A percentile compares a stretch with the other conserved stretches of the same genome.
These are phyloP conservation scores for Grigorovia transvaalensis DNA, from an alignment of 805 yeast genomes.

Conservation along the genomic window DNA sequence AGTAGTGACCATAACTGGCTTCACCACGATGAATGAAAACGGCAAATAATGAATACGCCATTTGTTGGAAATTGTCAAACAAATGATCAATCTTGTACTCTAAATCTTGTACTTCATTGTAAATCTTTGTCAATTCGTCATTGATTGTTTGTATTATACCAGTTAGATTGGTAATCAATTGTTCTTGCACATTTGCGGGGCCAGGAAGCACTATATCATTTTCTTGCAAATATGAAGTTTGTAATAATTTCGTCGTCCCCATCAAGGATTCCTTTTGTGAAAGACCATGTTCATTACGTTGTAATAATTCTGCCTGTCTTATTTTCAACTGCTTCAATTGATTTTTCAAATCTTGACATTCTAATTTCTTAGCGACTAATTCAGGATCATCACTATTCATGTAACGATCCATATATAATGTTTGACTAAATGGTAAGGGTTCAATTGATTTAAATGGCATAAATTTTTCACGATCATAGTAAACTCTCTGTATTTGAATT, in stretches of 20 bases:
- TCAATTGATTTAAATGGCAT: slow-evolving; percentile 75
- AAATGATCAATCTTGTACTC: slow-evolving; percentile 44
- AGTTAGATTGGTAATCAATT: slow-evolving; percentile 27
- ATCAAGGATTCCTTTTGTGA: slow-evolving; percentile 42
- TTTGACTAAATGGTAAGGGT: slow-evolving; percentile 71
- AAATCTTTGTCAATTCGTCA: slow-evolving; percentile 34
- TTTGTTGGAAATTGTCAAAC: slow-evolving; percentile 47
- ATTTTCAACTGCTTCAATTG: slow-evolving; percentile 36
- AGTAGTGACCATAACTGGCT: slow-evolving; percentile 93
- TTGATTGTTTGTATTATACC: slow-evolving; percentile 39
- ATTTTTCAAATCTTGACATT: slow-evolving; percentile 52
- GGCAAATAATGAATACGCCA: slow-evolving; percentile 80
- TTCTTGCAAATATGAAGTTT: slow-evolving; percentile 27
- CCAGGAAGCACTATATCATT: slow-evolving; percentile 17
- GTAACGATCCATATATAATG: slow-evolving; percentile 78
- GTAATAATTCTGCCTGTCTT: slow-evolving; percentile 34
- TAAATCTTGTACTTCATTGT: slow-evolving; percentile 34
- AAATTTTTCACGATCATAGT: slow-evolving; percentile 63
- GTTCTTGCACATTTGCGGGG: slow-evolving; percentile 24
- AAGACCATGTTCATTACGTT: slow-evolving; percentile 40
- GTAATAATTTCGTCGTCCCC: slow-evolving; percentile 48
- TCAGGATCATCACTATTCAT: slow-evolving; percentile 53
- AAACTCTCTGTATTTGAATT: slow-evolving; percentile 88
- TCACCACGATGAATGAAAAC: slow-evolving; percentile 93
- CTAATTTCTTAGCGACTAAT: slow-evolving; percentile 41